These are phyloP conservation scores for Pseudogymnoascus sp. DNA, from an alignment of 2,329 filamentous ascomycete species.

Conservation along the genomic window DNA sequence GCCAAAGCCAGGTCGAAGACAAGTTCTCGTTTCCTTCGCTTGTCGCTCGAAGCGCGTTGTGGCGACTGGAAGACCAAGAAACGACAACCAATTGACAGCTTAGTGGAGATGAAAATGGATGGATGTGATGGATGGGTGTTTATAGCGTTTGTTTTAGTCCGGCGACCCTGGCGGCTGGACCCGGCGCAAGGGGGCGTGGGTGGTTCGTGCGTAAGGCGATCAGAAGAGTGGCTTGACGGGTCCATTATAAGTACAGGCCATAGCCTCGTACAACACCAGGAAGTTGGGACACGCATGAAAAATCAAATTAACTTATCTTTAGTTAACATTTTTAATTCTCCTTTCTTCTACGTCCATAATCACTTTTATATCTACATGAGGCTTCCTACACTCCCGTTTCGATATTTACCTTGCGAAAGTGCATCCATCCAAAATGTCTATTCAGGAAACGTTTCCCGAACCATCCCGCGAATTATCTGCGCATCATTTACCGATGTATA, in stretches of 20 bases:
- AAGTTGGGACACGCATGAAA: too few relatives aligned
- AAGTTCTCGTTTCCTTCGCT: neutral
- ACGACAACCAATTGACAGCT: neutral
- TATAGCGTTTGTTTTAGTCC: neutral
- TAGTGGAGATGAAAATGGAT: neutral
- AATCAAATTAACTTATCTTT: neutral
- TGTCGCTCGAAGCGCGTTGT: neutral
- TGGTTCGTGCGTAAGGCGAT: neutral
- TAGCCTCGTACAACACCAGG: too few relatives aligned
- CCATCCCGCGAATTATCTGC: neutral
- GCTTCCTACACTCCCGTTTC: neutral
- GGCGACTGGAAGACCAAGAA: neutral
- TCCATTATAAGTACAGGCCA: too few relatives aligned
- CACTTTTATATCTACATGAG: neutral
- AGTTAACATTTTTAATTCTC: neutral
- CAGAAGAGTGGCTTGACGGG: neutral
- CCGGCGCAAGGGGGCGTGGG: neutral
- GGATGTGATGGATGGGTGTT: neutral
- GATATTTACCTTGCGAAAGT: neutral
- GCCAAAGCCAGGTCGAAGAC: neutral
- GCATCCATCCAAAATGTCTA: neutral
- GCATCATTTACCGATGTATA: neutral
- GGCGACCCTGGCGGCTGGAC: neutral
- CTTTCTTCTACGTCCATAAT: neutral
- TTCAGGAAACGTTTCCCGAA: neutral